Base-by-base conservation (phyloP, 331 rosid genomes). In the Erythrophleum ivorense region DNA sequence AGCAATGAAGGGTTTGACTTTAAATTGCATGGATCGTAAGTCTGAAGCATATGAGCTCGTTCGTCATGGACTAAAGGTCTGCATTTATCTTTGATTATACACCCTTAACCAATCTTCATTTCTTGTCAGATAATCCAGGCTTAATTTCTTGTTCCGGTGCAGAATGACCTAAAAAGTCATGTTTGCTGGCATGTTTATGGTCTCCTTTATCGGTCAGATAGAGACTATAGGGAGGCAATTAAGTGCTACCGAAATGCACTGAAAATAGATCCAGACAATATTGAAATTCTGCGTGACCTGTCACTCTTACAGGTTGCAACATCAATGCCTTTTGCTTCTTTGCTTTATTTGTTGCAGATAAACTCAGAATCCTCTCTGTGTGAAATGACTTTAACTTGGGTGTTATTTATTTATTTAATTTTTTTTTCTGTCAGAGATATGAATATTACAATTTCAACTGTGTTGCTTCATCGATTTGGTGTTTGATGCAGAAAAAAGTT, bases 121-220 rank as follows among this genome's bases (percentile, higher is more conserved):
- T 49, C n/a, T 58, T 87, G 58, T 73, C 52, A 21, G 64, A 55
- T 83, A 55, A 75, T 53, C 19, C 3, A 13, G 53, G 65, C 63
- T 81, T 86, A 31, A 75, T 14, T 48, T 84, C 54, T 66, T 86
- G 53, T 80, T 80, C 81, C 52, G 79, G 63, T 81, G 86, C 98
- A 95, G 98, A 91, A 93, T 88, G 98, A 95, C 83, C 92, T 95
- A 52, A 95, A 93, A 89, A 95, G 98, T 91, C 98, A 95, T 89
- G 98, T 95, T 81, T 95, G 98, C 91, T 95, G 98, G 98, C 98
- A 95, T 89, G 98, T 95, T 75, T 95, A 52, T 87, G 98, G 98
- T 81, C 98, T 95, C 36, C 97, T 95, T 80, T 95, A 95, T 78
- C 98, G 98, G 64, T 93, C 98, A 36, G 98, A 95, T 84, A 87